Conservation (phyloP, 2,329 filamentous ascomycete species). For the Trichophyton benhamiae region DNA sequence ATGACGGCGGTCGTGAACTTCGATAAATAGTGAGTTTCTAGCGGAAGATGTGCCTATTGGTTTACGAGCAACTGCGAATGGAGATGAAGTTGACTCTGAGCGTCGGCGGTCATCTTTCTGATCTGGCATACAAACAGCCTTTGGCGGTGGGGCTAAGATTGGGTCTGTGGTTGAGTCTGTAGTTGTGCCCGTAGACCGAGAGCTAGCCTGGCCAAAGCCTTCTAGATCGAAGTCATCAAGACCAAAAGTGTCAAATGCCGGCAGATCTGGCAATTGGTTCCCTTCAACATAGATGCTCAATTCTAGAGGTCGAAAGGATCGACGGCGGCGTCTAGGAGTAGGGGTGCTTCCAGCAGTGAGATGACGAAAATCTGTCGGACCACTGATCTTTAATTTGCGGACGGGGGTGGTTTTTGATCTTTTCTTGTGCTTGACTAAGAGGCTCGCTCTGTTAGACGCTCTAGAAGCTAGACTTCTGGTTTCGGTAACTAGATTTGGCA, state of each 20-base stretch:
- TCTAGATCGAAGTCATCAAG: constrained; percentile 18
- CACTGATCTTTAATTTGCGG: constrained; percentile 29
- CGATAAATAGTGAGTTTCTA: constrained; percentile 6
- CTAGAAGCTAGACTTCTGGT: constrained; percentile 27
- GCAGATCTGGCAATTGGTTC: constrained; percentile 34
- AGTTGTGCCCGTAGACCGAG: background rate
- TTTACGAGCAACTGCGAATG: constrained; percentile 25
- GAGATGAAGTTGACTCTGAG: constrained; percentile 14
- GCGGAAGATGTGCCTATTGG: constrained; percentile 14
- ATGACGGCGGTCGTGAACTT: constrained; percentile 4
- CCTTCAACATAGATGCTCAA: constrained; percentile 36
- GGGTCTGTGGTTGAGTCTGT: constrained; percentile 1
- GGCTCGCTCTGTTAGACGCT: constrained; percentile 31
- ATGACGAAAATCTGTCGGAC: constrained; percentile 33
- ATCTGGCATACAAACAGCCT: constrained; percentile 19
- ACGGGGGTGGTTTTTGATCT: constrained; percentile 18
- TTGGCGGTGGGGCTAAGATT: constrained; percentile 23
- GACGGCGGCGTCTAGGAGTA: constrained; percentile 8
- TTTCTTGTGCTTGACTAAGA: constrained; percentile 27
- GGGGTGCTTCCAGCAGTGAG: constrained; percentile 8
- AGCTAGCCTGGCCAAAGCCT: background rate
- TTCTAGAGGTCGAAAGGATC: constrained; percentile 32
- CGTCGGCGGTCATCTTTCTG: constrained; percentile 11
- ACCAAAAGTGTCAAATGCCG: constrained; percentile 31
- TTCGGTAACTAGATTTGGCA: constrained; percentile 31